A percentile compares a stretch with the other conserved stretches of the same genome.
phyloP scores from a whole-genome alignment of 148 eudicot genomes.

The Cornus suecica region DNA sequence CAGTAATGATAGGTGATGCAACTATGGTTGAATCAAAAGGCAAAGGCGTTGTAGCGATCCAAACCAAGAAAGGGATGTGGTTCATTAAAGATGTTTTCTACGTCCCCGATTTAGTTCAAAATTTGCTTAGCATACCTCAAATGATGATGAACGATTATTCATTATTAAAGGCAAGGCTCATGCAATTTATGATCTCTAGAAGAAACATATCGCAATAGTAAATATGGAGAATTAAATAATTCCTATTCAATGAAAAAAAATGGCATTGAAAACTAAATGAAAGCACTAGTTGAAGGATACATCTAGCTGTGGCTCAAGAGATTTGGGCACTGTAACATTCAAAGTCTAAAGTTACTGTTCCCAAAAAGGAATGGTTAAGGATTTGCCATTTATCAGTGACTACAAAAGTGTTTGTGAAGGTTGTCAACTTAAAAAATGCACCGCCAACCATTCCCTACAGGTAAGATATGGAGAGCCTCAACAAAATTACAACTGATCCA shows the following conservation, averaged over 20 bases:
- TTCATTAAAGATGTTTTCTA: slow-evolving; percentile 2
- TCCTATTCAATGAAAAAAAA: background rate
- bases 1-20: background rate
- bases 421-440: background rate
- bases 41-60: background rate
- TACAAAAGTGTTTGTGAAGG: too few relatives aligned
- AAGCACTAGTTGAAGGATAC: background rate
- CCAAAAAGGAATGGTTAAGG: slow-evolving; percentile 1
- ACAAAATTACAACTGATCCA: too few relatives aligned
- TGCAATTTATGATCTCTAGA: background rate
- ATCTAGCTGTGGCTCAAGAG: slow-evolving; percentile 3
- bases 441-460: background rate
- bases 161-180: background rate
- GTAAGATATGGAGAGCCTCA: too few relatives aligned
- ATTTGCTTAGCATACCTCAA: slow-evolving; percentile 7
- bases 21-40: background rate
- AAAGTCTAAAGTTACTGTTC: background rate
- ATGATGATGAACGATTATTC: slow-evolving; percentile 11
- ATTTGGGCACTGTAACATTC: slow-evolving; percentile 2
- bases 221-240: background rate
- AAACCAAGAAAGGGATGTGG: too few relatives aligned
- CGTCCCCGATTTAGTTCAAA: background rate
- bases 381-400: background rate
- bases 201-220: background rate
- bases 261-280: background rate